Evolutionary conservation across 169 alveolate genomes (phyloP).

Genomic region (Amoebophrya sp.): DNA sequence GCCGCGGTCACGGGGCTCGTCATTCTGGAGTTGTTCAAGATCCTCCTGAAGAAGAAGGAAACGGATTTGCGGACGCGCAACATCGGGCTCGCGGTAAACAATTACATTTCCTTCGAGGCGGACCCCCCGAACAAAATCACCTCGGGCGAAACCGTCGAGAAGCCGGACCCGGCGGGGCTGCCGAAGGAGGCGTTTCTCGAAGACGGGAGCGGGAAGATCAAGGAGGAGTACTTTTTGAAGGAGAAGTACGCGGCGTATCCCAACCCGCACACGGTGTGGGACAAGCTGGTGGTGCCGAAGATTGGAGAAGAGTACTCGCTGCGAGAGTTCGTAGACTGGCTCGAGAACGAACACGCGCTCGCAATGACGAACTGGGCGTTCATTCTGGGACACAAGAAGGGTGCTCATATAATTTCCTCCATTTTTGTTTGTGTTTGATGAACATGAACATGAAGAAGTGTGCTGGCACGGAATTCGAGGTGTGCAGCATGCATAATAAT

Average conservation of each 20-base stretch:
- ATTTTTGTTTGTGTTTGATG: neutral
- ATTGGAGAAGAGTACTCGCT: neutral
- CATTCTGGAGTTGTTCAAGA: constrained; percentile 77
- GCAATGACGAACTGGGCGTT: neutral
- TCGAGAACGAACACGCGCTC: neutral
- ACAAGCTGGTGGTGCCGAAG: neutral
- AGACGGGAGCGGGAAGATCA: neutral
- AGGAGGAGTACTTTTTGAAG: neutral
- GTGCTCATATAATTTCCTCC: neutral
- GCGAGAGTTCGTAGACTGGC: neutral
- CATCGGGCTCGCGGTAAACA: no score
- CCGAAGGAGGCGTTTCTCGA: neutral
- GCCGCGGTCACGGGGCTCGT: constrained; percentile 96
- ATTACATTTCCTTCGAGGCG: no score
- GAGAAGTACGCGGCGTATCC: neutral
- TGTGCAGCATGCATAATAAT: no score
- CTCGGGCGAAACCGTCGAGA: neutral
- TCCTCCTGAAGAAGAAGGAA: neutral
- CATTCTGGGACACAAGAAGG: neutral
- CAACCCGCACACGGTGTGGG: neutral
- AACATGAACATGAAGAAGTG: neutral
- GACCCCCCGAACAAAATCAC: no score
- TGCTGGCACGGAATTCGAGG: no score
- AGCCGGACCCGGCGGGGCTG: neutral
- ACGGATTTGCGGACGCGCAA: no score